These are phyloP conservation scores for Boletus holoroseus DNA, from an alignment of 1,284 basidiomycete species.

Conservation along the genomic window DNA sequence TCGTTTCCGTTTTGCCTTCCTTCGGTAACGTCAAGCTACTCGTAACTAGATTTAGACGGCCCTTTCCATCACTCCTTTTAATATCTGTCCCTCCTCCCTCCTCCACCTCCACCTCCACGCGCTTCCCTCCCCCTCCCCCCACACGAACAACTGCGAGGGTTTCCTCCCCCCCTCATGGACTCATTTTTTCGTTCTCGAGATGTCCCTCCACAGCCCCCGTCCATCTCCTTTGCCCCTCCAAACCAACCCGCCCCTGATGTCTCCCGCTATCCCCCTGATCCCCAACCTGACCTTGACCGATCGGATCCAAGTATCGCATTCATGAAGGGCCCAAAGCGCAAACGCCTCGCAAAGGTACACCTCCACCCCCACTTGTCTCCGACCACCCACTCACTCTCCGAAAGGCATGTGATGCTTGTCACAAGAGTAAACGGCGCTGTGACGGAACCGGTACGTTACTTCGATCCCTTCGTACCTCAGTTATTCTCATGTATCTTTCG, in stretches of 20 bases:
- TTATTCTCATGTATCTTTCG: constrained; percentile 9
- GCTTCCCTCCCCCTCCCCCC: background rate
- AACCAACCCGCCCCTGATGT: constrained; percentile 20
- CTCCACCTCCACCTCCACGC: background rate
- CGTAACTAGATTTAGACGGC: constrained; percentile 30
- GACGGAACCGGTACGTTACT: constrained; percentile 64
- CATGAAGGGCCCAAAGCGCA: constrained; percentile 58
- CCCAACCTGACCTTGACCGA: constrained; percentile 22
- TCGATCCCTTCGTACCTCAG: constrained; percentile 11
- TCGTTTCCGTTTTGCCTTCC: constrained; percentile 19
- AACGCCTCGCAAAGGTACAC: constrained; percentile 63
- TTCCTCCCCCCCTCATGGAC: constrained; percentile 20
- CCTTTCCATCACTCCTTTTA: constrained; percentile 31
- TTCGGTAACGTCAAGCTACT: constrained; percentile 26
- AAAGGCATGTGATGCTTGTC: constrained; percentile 77
- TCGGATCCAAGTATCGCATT: constrained; percentile 33
- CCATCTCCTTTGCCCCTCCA: constrained; percentile 26
- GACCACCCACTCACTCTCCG: constrained; percentile 7
- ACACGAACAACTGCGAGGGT: background rate
- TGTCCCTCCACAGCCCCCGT: constrained; percentile 9
- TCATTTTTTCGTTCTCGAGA: constrained; percentile 18
- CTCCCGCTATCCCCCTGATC: constrained; percentile 20
- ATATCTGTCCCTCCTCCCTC: constrained; percentile 24
- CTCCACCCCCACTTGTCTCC: constrained; percentile 2
- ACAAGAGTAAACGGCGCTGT: constrained; percentile 76